phyloP scores from a whole-genome alignment of 1,284 basidiomycete genomes.

The Termitomyces sp. region DNA sequence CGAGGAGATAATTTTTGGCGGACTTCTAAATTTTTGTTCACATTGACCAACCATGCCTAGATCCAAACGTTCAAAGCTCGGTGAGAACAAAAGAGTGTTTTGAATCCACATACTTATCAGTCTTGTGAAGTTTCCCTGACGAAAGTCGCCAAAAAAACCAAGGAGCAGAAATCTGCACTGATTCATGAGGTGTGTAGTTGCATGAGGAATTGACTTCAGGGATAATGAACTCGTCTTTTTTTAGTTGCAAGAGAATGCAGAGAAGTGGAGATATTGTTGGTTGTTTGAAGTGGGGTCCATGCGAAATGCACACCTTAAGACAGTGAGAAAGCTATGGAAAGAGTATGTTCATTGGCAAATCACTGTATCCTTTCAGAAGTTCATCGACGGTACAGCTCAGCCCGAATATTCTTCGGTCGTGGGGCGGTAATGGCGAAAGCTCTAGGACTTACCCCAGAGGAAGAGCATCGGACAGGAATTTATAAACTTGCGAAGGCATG shows the following conservation, averaged over 20 bases:
- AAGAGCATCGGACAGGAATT: conserved; percentile 81
- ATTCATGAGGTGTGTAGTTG: conserved; percentile 67
- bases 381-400: conserved; percentile 48
- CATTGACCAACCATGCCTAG: conserved; percentile 68
- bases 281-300: conserved; percentile 92
- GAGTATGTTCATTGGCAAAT: conserved; percentile 51
- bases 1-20: conserved; percentile 27
- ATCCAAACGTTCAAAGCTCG: conserved; percentile 83
- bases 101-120: conserved; percentile 12
- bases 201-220: neutral
- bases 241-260: conserved; percentile 71
- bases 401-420: conserved; percentile 90
- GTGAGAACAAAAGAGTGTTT: conserved; percentile 36
- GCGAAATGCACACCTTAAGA: conserved; percentile 93
- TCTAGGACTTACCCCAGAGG: conserved; percentile 83
- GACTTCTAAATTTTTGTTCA: conserved; percentile 27
- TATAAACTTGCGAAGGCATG: conserved; percentile 76
- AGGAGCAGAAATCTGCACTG: conserved; percentile 79
- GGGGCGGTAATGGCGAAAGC: conserved; percentile 95
- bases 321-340: conserved; percentile 91
- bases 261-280: conserved; percentile 94
- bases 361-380: conserved; percentile 9
- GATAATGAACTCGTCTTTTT: conserved; percentile 2
- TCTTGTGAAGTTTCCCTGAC: conserved; percentile 60
- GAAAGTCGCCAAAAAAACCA: conserved; percentile 78